Evolutionary conservation across 106 monocot species (phyloP).

Genomic region (Dendrobium nobile): DNA sequence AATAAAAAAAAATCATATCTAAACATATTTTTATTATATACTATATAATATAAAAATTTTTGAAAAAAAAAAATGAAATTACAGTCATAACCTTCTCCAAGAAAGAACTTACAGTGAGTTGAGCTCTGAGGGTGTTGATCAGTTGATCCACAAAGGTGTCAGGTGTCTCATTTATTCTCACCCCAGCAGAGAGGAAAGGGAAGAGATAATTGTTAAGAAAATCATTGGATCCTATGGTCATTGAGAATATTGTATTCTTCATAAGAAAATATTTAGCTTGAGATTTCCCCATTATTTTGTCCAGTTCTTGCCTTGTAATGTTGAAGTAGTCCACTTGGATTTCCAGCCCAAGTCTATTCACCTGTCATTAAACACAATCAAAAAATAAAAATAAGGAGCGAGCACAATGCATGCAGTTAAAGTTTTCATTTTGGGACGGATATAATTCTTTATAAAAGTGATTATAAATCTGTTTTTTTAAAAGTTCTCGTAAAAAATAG

Average conservation of each 20-base stretch:
- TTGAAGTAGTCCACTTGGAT: constrained; percentile 82
- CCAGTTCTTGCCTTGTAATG: constrained; percentile 54
- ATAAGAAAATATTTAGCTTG: constrained; percentile 43
- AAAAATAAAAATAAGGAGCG: not conserved
- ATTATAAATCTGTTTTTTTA: no score
- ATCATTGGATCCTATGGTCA: constrained; percentile 86
- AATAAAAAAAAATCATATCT: no score
- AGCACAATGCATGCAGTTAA: no score
- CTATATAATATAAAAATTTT: no score
- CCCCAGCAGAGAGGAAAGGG: constrained; percentile 50
- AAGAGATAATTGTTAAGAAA: constrained; percentile 93
- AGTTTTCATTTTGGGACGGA: no score
- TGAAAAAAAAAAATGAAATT: no score
- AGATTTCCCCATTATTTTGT: constrained; percentile 48
- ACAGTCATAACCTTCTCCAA: no score
- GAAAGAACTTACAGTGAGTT: constrained; percentile 50
- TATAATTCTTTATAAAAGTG: no score
- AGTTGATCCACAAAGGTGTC: constrained; percentile 56
- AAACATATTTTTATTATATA: no score
- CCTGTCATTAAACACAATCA: constrained; percentile 12
- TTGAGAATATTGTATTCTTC: constrained; percentile 56
- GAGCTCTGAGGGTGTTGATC: constrained; percentile 37
- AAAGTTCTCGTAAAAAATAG: no score
- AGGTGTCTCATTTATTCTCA: constrained; percentile 30
- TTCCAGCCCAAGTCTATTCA: constrained; percentile 79